Evolutionary conservation across 495 filamentous ascomycete species (phyloP).

Genomic region (Neurospora sp.): DNA sequence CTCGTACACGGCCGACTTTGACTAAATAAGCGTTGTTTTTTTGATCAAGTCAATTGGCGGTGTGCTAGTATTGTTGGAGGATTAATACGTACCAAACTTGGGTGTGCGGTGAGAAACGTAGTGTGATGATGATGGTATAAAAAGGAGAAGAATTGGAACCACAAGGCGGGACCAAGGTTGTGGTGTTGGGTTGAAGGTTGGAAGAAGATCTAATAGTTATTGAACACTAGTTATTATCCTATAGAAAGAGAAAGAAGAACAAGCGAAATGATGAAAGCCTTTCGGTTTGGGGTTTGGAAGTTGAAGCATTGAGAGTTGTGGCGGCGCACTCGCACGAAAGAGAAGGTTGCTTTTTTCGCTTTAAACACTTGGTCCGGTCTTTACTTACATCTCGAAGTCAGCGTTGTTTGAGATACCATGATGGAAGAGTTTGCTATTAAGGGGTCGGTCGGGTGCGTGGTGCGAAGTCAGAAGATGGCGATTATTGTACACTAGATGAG

Average conservation of each 20-base stretch:
- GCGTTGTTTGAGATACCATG: neutral
- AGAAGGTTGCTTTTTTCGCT: neutral
- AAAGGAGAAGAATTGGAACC: neutral
- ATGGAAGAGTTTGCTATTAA: neutral
- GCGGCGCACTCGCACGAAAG: neutral
- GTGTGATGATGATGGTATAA: neutral
- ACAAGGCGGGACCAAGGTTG: neutral
- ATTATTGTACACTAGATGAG: neutral
- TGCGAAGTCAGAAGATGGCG: neutral
- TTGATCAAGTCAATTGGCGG: neutral
- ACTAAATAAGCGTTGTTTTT: constrained; percentile 20
- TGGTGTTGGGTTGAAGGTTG: neutral
- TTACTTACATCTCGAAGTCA: neutral
- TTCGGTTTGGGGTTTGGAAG: neutral
- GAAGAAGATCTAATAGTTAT: neutral
- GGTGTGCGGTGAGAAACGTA: neutral
- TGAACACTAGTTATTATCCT: neutral
- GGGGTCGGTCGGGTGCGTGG: neutral
- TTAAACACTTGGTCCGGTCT: neutral
- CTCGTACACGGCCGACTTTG: constrained; percentile 62
- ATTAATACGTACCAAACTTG: neutral
- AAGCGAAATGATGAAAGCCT: neutral
- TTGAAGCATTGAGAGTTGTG: neutral
- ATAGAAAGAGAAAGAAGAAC: neutral
- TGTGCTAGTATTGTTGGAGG: neutral